Base-by-base conservation (phyloP, 768 basidiomycete species). In the Lyophyllum decastes region DNA sequence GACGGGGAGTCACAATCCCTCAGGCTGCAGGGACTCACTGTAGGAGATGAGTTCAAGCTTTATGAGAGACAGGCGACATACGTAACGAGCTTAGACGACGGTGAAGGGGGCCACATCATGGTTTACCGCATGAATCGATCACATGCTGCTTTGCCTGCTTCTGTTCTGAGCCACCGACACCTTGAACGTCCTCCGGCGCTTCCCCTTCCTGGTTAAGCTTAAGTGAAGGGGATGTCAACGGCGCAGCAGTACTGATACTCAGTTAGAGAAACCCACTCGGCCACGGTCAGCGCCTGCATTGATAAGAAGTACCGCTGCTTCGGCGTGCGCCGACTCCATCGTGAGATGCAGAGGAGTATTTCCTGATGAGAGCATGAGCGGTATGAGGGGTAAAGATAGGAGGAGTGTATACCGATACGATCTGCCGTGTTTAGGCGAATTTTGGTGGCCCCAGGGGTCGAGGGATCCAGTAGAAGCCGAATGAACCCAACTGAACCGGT, bases 281-380 rank as follows among this genome's bases (percentile, higher is more conserved):
- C 83, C 83, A 27, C 96, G 87, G 78, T 98, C 96, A 8, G 95
- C 95, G 19, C 96, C 96, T 46, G 94, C 95, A 69, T 96, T 93
- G 58, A 99, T 96, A 50, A 99, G 81, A 49, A 90, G 71, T 2
- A 94, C 90, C 10, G 96, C 96, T 16, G 87, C 90, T 68, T 94
- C 88, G 14, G 92, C 96, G 68, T 98, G 92, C 17, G 89, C 96
- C 53, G 92, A 94, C 66, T 99, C 96, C 89, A 99, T 90, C 17
- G 96, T 95, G 30, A 99, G 84, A 79, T 99, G 97, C 35, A 99
- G 76, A 2, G 97, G 94, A 1, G 97, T 98, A 68, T 98, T 97
- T 50, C 96, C 95, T 92, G 66, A 52, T 35, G 26, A 49, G 30
- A 53, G 16, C 26, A 47, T 55, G 49, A 63, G 55, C 26, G 24